Evolutionary conservation across 2,329 filamentous ascomycete species (phyloP), one percentile per base, ranked within the genome.

Genomic region (Trichophyton rubrum): DNA sequence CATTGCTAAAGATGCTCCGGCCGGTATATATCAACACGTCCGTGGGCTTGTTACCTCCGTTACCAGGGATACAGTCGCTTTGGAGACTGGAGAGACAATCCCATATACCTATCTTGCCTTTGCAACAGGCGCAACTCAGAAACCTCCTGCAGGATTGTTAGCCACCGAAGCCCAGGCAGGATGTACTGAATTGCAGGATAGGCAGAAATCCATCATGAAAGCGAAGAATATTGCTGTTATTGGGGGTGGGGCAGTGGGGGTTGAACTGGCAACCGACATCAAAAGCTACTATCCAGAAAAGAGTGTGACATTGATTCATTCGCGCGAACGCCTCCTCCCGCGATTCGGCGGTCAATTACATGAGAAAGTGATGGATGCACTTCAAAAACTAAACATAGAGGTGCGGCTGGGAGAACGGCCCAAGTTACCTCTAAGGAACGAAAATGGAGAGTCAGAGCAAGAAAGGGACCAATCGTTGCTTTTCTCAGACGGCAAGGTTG

Each of bases 201-300:
- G 62, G 13, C 66, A 66, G 45, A 66, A 67, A 3, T 74, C 71
- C 9, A 70, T 77, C 1, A 61, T 66, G 1, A 74, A 80, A 6
- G 78, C 79, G 0, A 72, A 79, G 59, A 74, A 68, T 30, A 77
- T 81, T 62, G 75, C 78, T 5, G 72, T 57, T 62, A 38, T 63
- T 64, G 56, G 62, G 4, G 49, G 49, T 1, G 60, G 87, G 57
- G 89, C 88, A 5, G 88, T 91, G 1, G 89, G 89, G 7, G 85
- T 91, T 60, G 88, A 92, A 70, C 90, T 92, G 80, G 87, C 89
- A 0, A 84, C 86, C 1, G 88, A 93, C 74, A 76, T 91, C 59
- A 91, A 90, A 72, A 71, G 82, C 53, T 75, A 84, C 24, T 79
- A 85, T 63, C 87, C 89, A 0, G 67, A 80, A 9, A 75, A 83